Base-by-base conservation (phyloP, 345 rosid species). In the Citrus hindsii region DNA sequence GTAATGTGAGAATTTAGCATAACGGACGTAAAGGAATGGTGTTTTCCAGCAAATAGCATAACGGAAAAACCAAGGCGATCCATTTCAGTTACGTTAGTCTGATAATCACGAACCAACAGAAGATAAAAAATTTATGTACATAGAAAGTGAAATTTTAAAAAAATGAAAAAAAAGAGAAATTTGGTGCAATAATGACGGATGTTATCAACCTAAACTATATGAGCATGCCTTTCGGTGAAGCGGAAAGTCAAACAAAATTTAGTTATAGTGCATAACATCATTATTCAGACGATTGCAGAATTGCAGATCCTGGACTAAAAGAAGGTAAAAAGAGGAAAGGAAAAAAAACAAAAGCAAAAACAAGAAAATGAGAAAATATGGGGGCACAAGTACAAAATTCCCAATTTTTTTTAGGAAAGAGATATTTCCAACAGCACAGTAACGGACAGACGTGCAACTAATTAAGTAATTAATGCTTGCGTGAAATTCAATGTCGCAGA, bases 381-480 rank as follows among this genome's bases (percentile, higher is more conserved):
- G 27, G 9, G 61, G 21, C 21, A 30, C 25, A 42, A 30, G 69
- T 42, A 40, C 62, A 65, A 51, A 65, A 76, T 19, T 30, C 14
- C 10, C 58, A 9, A 46, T 37, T 13, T 56, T 58, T 32, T 32
- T 32, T 51, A 10, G 18, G 33, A 16, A 16, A 14, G 24, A 32
- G 6, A 30, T 61, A 56, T 53, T 18, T 56, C 46, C 19, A 3
- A 19, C 30, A n/a, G 28, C 9, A 48, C 37, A 61, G 33, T 64
- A 74, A 74, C 76, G 70, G 72, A 68, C 55, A 28, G 81, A 22
- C 62, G 73, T 4, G 60, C 25, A 24, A 37, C 24, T 40, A 61
- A 55, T 38, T 48, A 42, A 82, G 62, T 71, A 30, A 71, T 70
- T 48, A 63, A 67, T 53, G 51, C 51, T 46, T 46, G 51, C 77